Conservation (phyloP, 768 basidiomycete species). For the Tulasnella sp. region DNA sequence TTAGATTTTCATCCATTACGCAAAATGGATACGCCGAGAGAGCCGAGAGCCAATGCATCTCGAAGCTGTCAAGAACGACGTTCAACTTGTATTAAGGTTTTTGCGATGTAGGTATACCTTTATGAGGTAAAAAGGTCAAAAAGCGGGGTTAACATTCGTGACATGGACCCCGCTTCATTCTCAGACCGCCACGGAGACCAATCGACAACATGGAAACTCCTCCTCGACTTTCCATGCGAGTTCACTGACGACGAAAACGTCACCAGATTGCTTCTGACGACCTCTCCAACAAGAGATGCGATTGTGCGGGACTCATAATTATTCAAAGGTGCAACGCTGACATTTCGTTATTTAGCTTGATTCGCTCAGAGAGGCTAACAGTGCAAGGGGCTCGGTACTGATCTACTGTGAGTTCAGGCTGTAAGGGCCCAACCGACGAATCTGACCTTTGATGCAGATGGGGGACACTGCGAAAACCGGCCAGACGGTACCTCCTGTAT, state of each 20-base stretch:
- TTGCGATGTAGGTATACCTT: not conserved
- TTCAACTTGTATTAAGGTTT: not conserved
- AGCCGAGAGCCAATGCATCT: not conserved
- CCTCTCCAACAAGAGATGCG: not conserved
- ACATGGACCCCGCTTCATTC: not conserved
- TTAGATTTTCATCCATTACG: not conserved
- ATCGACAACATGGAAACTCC: not conserved
- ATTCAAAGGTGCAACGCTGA: not conserved
- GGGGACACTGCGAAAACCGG: not conserved
- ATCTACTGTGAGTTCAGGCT: not conserved
- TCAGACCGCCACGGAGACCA: not conserved
- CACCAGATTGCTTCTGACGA: not conserved
- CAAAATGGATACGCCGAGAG: not conserved
- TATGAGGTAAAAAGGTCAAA: not conserved
- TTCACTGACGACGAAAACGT: not conserved
- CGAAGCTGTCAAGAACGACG: not conserved
- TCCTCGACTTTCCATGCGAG: not conserved
- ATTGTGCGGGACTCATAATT: not conserved
- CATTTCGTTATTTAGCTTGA: not conserved
- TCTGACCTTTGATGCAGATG: not conserved
- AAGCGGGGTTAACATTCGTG: not conserved
- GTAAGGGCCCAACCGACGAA: not conserved
- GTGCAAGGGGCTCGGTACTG: not conserved
- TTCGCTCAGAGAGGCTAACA: not conserved
- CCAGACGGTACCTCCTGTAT: not conserved